Base-by-base conservation (phyloP, 75 land plant species). In the Pseudotsuga menziesii region DNA sequence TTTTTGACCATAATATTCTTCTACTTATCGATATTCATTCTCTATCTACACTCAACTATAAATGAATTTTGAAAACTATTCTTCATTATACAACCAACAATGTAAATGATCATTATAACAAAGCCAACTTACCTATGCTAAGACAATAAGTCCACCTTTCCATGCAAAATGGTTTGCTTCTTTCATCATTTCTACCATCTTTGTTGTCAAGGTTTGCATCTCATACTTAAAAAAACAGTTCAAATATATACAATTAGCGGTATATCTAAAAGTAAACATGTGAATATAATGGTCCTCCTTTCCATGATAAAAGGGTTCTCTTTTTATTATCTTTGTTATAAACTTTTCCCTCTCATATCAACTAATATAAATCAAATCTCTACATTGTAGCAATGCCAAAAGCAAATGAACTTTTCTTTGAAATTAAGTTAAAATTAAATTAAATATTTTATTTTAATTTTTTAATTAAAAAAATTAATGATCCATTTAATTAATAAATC, bases 111-210 rank as follows among this genome's bases (percentile, higher is more conserved):
- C 52, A n/a, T n/a, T n/a, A n/a, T n/a, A n/a, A n/a, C n/a, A n/a
- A n/a, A 44, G 52, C 7, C 9, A 0, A 44, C 52, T 44, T 0
- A 94, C 96, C 98, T 94, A 95, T 44, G 89, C 78, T 25, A 94
- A 62, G 58, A 94, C 92, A 67, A 94, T 92, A 11, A 90, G 91
- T 8, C 98, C 95, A 29, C 97, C 97, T 81, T 94, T 95, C 62
- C 85, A 78, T 48, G 89, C 88, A 66, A 85, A 87, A 9, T 88
- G 82, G 13, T 78, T 83, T 56, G 86, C 87, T 26, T 80, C 12
- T 26, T 86, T 91, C 64, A 85, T 48, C 90, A 88, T 89, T 17
- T 87, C 76, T 25, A 95, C 89, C 0, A 95, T 85, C 74, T 88
- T 74, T 0, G 82, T 75, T 1, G 91, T 86, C 72, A 93, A 95